Percentiles rank a stretch among this genome's conserved stretches.
These are phyloP conservation scores for Suillus luteus DNA, from an alignment of 768 basidiomycete species.

Conservation along the genomic window DNA sequence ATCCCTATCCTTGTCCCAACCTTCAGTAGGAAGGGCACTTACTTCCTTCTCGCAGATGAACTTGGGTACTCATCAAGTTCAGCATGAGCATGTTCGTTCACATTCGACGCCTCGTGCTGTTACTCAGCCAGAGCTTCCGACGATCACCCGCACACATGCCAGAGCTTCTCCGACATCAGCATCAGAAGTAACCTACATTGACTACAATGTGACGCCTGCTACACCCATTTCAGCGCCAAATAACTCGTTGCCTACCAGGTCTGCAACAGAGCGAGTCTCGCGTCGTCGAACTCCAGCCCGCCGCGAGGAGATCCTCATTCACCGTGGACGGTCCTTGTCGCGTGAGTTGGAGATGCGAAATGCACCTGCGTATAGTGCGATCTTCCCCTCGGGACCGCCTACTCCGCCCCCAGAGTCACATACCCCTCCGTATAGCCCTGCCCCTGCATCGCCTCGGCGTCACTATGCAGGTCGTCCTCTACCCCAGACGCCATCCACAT, in stretches of 20 bases:
- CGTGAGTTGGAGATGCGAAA: slow-evolving; percentile 34
- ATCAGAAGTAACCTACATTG: slow-evolving; percentile 23
- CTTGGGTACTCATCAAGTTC: not conserved
- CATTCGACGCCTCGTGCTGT: slow-evolving; percentile 9
- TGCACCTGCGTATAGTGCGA: slow-evolving; percentile 35
- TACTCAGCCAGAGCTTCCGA: not conserved
- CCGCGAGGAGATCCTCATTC: slow-evolving; percentile 30
- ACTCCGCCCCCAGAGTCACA: slow-evolving; percentile 24
- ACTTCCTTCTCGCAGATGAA: slow-evolving; percentile 11
- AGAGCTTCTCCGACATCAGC: slow-evolving; percentile 26
- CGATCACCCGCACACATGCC: not conserved
- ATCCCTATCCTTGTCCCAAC: slow-evolving; percentile 5
- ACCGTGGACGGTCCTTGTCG: slow-evolving; percentile 35
- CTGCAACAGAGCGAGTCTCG: slow-evolving; percentile 36
- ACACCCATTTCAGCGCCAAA: slow-evolving; percentile 18
- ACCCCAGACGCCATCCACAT: slow-evolving; percentile 34
- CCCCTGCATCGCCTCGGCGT: slow-evolving; percentile 31
- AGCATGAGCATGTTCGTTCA: slow-evolving; percentile 5
- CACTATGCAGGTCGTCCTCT: slow-evolving; percentile 37
- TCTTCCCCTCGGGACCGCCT: slow-evolving; percentile 38
- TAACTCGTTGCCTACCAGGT: slow-evolving; percentile 28
- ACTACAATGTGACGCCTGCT: slow-evolving; percentile 31
- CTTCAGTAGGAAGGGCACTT: slow-evolving; percentile 5
- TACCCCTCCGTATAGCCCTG: slow-evolving; percentile 7
- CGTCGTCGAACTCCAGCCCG: slow-evolving; percentile 27